Evolutionary conservation across 164 flowering plant genomes (phyloP).

Genomic region (Vitis riparia): DNA sequence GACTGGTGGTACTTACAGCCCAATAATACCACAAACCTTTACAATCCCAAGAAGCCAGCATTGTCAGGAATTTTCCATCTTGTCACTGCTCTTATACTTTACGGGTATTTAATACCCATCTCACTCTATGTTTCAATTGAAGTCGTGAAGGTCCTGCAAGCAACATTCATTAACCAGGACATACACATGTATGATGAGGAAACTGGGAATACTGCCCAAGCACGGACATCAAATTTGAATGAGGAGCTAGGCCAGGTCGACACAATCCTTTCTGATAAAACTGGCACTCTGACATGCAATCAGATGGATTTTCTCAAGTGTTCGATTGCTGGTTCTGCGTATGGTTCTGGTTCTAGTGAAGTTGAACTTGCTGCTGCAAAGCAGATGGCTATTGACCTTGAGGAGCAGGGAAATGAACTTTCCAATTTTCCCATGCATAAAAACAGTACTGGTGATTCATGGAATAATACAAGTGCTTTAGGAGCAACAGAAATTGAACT

Average conservation of each 20-base stretch:
- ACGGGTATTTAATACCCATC: slow-evolving; percentile 88
- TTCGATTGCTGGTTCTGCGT: slow-evolving; percentile 85
- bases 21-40: slow-evolving; percentile 23
- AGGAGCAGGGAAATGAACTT: slow-evolving; percentile 28
- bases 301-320: slow-evolving; percentile 97
- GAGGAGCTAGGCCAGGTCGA: slow-evolving; percentile 98
- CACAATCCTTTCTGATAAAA: slow-evolving; percentile 90
- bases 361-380: slow-evolving; percentile 88
- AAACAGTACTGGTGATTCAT: slow-evolving; percentile 6
- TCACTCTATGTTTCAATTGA: slow-evolving; percentile 94
- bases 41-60: slow-evolving; percentile 49
- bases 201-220: slow-evolving; percentile 66
- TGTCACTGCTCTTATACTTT: slow-evolving; percentile 82
- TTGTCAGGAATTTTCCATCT: slow-evolving; percentile 64
- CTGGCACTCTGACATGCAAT: slow-evolving; percentile 94
- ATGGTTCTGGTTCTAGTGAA: slow-evolving; percentile 80
- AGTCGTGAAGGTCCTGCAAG: slow-evolving; percentile 88
- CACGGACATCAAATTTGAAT: slow-evolving; percentile 89
- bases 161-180: slow-evolving; percentile 79
- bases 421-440: slow-evolving; percentile 17
- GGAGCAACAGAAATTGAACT: slow-evolving; percentile 54
- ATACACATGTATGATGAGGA: slow-evolving; percentile 85
- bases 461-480: slow-evolving; percentile 15
- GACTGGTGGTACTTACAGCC: slow-evolving; percentile 80
- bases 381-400: slow-evolving; percentile 65